Evolutionary conservation across 805 yeast species (phyloP).

Genomic region (Lachancea fermentati): DNA sequence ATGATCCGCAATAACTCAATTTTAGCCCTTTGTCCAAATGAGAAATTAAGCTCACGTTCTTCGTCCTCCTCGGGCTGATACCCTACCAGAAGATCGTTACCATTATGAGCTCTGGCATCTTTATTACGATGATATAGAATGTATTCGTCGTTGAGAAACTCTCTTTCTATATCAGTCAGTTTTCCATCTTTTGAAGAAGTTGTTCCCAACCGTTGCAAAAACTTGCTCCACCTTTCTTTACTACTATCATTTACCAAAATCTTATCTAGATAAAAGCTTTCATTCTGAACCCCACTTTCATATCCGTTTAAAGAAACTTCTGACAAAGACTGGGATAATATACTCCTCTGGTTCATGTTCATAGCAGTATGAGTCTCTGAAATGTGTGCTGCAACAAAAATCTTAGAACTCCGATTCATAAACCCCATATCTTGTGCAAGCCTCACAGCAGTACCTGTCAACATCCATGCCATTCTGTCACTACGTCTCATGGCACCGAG

Average conservation of each 20-base stretch:
- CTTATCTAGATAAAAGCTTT: conserved; percentile 28
- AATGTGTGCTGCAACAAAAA: conserved; percentile 77
- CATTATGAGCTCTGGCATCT: conserved; percentile 4
- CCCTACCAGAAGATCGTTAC: conserved; percentile 14
- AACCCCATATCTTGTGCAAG: conserved; percentile 83
- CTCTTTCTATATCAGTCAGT: conserved; percentile 24
- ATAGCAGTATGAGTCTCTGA: conserved; percentile 80
- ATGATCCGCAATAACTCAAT: conserved; percentile 73
- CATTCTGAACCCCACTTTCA: conserved; percentile 30
- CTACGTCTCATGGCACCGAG: conserved; percentile 80
- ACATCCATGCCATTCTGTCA: conserved; percentile 91
- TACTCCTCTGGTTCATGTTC: conserved; percentile 72
- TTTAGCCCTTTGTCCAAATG: conserved; percentile 64
- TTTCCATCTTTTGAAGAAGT: conserved; percentile 8
- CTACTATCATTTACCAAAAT: conserved; percentile 21
- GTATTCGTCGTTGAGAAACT: conserved; percentile 32
- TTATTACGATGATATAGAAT: conserved; percentile 19
- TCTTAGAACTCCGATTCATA: conserved; percentile 64
- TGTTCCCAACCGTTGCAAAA: conserved; percentile 13
- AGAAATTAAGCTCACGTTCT: conserved; percentile 42
- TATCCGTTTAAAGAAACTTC: conserved; percentile 56
- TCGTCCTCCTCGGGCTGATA: conserved; percentile 15
- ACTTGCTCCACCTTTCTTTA: conserved; percentile 22
- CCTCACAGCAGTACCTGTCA: conserved; percentile 80
- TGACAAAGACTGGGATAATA: conserved; percentile 65